Evolutionary conservation across 768 basidiomycete genomes (phyloP), one percentile per base, ranked within the genome.

Genomic region (Kwoniella bestiolae): DNA sequence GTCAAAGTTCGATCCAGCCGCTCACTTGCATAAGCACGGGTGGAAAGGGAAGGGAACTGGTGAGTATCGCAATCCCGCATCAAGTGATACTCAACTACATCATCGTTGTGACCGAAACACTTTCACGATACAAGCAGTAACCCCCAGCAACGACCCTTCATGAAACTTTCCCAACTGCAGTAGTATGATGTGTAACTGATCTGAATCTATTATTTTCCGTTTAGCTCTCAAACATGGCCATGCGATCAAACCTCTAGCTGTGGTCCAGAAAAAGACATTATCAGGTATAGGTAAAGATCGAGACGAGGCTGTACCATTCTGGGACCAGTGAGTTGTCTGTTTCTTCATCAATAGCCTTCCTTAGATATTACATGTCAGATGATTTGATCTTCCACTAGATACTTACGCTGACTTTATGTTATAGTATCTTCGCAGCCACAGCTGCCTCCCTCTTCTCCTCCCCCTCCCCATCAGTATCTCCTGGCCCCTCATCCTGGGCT

Each of bases 261-360:
- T 93, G 44, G 85, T 89, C 1, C 90, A 90, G 78, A 96, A 96
- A 84, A 89, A 89, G 82, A 91, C 85, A 4, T 83, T 94, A n/a
- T 83, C 87, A 9, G 94, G 94, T 2, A 81, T 97, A 63, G 94
- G 94, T 61, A 94, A 92, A 79, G 92, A 97, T 80, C 86, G 93
- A 70, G 94, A 95, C 75, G 93, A 94, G 72, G 92, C 92, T 0
- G 93, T 94, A 78, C 93, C 94, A 56, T 97, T 97, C 86, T 97
- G 94, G 94, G 94, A 97, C 79, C 92, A 96, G 93, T 95, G 73
- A 81, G 91, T 85, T 21, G 7, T 45, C 41, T 26, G 50, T 21
- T 21, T n/a, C 23, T 45, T 32, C 53, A 58, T 38, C 21, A n/a
- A n/a, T 35, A 16, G 44, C n/a, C 23, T 25, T 12, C 6, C 16